Base-by-base conservation (phyloP, 2,329 filamentous ascomycete species). In the Clarireedia hainanense region DNA sequence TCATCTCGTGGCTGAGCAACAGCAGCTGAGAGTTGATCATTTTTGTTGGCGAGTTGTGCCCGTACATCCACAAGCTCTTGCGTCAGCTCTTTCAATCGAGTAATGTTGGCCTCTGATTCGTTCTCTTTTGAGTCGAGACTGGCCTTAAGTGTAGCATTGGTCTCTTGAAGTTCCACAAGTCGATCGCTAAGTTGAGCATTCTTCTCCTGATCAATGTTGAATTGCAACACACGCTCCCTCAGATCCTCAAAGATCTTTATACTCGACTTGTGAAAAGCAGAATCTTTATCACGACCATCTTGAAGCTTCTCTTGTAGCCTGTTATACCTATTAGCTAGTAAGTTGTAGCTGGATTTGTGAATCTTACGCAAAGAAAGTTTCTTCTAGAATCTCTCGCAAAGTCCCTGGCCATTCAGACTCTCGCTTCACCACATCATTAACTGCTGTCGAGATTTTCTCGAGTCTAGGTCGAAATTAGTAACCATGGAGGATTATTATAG, bases 281-380 rank as follows among this genome's bases (percentile, higher is more conserved):
- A 40, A 40, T 40, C 17, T 20, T 30, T 30, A 30, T 30, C 27
- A 30, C 27, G 10, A 40, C 5, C 15, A 15, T 6, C 15, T 40
- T n/a, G 39, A n/a, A n/a, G 15, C 14, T 17, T 40, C 39, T n/a
- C 17, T 2, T 30, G 27, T 30, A 30, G 14, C 14, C 39, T 20
- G 17, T 12, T 40, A 20, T 14, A 17, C 14, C 15, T 40, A 14
- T n/a, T n/a, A 40, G 39, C 14, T 40, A 6, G 5, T 15, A 46
- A 23, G 34, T 26, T 39, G 15, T 26, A 26, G 36, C 43, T 14
- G 27, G 34, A 34, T 20, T 3, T 15, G 9, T 14, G 14, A 17
- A 15, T 50, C 52, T 49, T 57, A 67, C 66, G 58, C 64, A 4
- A 52, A 55, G 27, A 57, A 66, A 5, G 64, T 24, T 46, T 64